A percentile compares a stretch with the other conserved stretches of the same genome.
Conservation (phyloP, 116 monocot genomes). For the Iris pallida region DNA sequence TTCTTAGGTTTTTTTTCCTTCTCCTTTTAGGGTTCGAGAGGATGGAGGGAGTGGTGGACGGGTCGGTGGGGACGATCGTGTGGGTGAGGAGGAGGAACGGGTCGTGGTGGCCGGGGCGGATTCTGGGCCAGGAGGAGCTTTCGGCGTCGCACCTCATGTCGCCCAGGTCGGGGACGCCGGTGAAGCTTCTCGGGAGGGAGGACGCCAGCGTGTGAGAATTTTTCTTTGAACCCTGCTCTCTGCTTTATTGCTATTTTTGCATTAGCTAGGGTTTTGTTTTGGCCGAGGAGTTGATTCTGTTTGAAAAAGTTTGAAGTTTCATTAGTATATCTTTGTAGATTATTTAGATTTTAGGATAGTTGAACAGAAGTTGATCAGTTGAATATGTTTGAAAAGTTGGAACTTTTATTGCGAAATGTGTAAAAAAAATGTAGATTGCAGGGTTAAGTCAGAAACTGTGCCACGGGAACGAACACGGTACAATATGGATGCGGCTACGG, state of each 20-base stretch:
- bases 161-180: constrained; percentile 43
- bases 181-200: constrained; percentile 40
- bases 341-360: too few species aligned
- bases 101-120: constrained; percentile 65
- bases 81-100: constrained; percentile 37
- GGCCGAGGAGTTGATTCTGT: neutral
- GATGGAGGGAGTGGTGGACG: constrained; percentile 1
- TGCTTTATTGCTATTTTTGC: neutral
- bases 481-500: too few species aligned
- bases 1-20: neutral
- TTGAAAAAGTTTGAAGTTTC: too few species aligned
- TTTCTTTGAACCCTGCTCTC: neutral
- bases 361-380: too few species aligned
- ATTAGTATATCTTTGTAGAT: too few species aligned
- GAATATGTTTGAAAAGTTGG: too few species aligned
- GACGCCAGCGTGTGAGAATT: constrained; percentile 39
- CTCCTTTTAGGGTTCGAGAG: neutral
- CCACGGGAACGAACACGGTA: too few species aligned
- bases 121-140: constrained; percentile 40
- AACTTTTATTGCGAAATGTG: too few species aligned
- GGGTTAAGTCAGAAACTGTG: too few species aligned
- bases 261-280: neutral
- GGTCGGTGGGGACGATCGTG: constrained; percentile 15
- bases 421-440: too few species aligned
- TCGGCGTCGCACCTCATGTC: constrained; percentile 32